Conservation (phyloP, 208 protist species). For the Trypanosoma lewisi region DNA sequence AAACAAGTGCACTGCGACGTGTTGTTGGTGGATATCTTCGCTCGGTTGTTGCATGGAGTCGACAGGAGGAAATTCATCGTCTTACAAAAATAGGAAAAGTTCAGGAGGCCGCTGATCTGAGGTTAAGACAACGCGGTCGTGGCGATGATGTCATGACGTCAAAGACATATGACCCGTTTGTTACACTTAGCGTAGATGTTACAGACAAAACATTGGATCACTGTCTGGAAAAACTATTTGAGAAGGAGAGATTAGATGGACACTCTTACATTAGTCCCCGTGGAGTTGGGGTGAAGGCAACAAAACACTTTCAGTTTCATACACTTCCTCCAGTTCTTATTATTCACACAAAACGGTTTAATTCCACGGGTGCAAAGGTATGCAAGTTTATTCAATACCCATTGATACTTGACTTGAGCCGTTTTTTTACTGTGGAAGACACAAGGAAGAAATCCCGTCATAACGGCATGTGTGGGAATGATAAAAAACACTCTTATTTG, state of each 20-base stretch:
- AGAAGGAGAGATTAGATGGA: constrained; percentile 66
- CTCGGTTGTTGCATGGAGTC: constrained; percentile 80
- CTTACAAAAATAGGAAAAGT: constrained; percentile 57
- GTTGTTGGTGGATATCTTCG: constrained; percentile 85
- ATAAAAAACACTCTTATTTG: constrained; percentile 15
- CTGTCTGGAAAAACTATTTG: constrained; percentile 78
- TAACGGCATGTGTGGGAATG: neutral
- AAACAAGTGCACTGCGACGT: constrained; percentile 76
- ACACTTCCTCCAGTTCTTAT: constrained; percentile 77
- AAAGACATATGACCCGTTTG: constrained; percentile 89
- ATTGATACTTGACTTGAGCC: constrained; percentile 50
- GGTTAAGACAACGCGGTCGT: constrained; percentile 38
- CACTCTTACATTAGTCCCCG: constrained; percentile 75
- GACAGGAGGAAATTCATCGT: constrained; percentile 76
- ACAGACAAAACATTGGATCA: constrained; percentile 64
- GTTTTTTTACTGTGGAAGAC: constrained; percentile 45
- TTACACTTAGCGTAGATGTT: constrained; percentile 76
- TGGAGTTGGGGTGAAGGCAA: constrained; percentile 71
- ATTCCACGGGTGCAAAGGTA: constrained; percentile 57
- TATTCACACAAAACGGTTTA: constrained; percentile 90
- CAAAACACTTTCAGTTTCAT: constrained; percentile 81
- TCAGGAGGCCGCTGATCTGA: constrained; percentile 75
- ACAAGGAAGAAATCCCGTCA: neutral
- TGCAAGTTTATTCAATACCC: constrained; percentile 69
- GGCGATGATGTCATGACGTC: constrained; percentile 40